These are phyloP conservation scores for Cinchona pubescens DNA, from an alignment of 257 asterid genomes.

Conservation along the genomic window DNA sequence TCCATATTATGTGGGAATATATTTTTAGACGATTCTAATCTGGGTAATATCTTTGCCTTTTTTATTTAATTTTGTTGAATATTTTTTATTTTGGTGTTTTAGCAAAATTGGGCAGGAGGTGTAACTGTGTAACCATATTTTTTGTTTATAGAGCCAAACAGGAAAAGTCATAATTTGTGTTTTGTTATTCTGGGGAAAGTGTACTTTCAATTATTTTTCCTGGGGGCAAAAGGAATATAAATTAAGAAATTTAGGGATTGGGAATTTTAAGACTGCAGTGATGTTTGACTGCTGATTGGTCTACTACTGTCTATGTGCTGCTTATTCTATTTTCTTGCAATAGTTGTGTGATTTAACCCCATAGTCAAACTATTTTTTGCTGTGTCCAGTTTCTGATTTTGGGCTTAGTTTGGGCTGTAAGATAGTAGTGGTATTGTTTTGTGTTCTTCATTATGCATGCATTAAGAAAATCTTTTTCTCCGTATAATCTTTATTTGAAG, in stretches of 20 bases:
- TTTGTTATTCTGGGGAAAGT: neutral
- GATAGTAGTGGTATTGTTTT: neutral
- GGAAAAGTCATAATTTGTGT: neutral
- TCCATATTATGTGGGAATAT: neutral
- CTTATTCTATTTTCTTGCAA: neutral
- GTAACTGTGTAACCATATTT: neutral
- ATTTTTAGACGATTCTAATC: neutral
- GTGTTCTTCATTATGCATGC: neutral
- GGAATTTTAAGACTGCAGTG: neutral
- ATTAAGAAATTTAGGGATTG: conserved; percentile 4
- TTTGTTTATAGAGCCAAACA: neutral
- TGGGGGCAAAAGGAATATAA: neutral
- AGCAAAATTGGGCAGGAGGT: neutral
- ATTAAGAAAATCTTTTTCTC: neutral
- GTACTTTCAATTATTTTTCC: neutral
- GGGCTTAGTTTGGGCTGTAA: conserved; percentile 10
- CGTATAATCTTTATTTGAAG: neutral
- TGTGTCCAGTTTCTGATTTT: neutral
- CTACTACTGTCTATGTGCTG: neutral
- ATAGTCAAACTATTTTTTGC: neutral
- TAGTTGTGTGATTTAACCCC: neutral
- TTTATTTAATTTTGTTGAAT: neutral
- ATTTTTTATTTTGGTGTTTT: neutral
- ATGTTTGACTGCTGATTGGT: conserved; percentile 10
- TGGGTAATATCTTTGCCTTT: neutral